phyloP scores from a whole-genome alignment of 345 rosid genomes.

The Eucalyptus sideroxylon region DNA sequence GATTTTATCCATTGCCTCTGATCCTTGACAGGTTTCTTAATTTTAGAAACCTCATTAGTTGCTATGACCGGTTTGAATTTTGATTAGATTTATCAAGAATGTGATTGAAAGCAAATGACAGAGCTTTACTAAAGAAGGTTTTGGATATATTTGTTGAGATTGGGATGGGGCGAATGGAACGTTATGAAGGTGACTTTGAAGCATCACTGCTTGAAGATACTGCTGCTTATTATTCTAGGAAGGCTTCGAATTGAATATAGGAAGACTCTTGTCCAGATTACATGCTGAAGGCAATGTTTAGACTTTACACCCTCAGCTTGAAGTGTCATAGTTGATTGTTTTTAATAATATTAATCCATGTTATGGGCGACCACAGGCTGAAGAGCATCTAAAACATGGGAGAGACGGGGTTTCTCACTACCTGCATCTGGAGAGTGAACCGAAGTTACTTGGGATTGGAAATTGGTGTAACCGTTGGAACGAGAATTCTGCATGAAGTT shows the following conservation, averaged over 20 bases:
- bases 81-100: slow-evolving; percentile 40
- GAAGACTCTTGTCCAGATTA: slow-evolving; percentile 83
- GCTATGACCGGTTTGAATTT: not conserved
- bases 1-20: not conserved
- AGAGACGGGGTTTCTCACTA: slow-evolving; percentile 85
- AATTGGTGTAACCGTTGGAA: not conserved
- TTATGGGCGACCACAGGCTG: slow-evolving; percentile 40
- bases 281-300: slow-evolving; percentile 52
- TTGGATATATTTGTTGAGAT: slow-evolving; percentile 45
- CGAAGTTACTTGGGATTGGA: slow-evolving; percentile 84
- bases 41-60: not conserved
- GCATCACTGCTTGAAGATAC: slow-evolving; percentile 49
- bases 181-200: slow-evolving; percentile 44
- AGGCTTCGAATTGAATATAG: slow-evolving; percentile 77
- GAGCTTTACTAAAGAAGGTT: slow-evolving; percentile 44
- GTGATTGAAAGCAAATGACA: slow-evolving; percentile 45
- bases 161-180: slow-evolving; percentile 41
- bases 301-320: not conserved
- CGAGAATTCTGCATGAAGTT: not conserved
- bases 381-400: slow-evolving; percentile 84
- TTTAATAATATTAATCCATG: not conserved
- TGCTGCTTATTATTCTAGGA: slow-evolving; percentile 70
- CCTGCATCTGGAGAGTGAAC: slow-evolving; percentile 77
- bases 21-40: not conserved
- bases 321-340: not conserved